Conservation (phyloP, 352 stramenopile genomes). For the Pythium folliculosum region DNA sequence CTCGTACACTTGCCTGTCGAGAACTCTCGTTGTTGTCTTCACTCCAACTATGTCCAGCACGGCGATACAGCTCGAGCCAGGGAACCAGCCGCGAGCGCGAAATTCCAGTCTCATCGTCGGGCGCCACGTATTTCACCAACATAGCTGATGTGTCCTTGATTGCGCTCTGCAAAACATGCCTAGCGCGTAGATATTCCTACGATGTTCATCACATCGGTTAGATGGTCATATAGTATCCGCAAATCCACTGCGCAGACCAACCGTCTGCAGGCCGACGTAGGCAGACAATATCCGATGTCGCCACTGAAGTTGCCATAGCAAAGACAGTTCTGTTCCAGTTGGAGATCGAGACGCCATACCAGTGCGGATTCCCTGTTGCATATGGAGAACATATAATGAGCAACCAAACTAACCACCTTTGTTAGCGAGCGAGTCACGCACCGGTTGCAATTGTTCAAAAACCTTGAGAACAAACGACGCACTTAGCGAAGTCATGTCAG, state of each 20-base stretch:
- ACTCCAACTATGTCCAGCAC: constrained; percentile 50
- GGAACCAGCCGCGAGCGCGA: constrained; percentile 43
- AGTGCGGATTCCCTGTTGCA: constrained; percentile 45
- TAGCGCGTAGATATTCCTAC: constrained; percentile 25
- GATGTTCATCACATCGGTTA: background rate
- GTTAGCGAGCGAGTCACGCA: background rate
- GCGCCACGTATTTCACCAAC: constrained; percentile 18
- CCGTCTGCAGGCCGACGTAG: constrained; percentile 58
- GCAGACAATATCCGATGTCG: constrained; percentile 62
- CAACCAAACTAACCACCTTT: background rate
- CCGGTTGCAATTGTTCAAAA: constrained; percentile 62
- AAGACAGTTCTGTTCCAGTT: constrained; percentile 55
- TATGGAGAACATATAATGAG: background rate
- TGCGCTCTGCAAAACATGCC: constrained; percentile 10
- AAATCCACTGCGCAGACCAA: constrained; percentile 15
- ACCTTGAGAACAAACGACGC: constrained; percentile 63
- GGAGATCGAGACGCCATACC: constrained; percentile 60
- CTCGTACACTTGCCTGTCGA: constrained; percentile 42
- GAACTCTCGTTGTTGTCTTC: constrained; percentile 49
- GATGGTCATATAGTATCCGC: background rate
- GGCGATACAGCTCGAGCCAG: constrained; percentile 75
- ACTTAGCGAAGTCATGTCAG: constrained; percentile 59
- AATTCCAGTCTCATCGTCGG: constrained; percentile 20
- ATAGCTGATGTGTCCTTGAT: constrained; percentile 23
- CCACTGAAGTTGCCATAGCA: constrained; percentile 73